Base-by-base conservation (phyloP, 495 filamentous ascomycete genomes). In the Lentithecium fluviatile region DNA sequence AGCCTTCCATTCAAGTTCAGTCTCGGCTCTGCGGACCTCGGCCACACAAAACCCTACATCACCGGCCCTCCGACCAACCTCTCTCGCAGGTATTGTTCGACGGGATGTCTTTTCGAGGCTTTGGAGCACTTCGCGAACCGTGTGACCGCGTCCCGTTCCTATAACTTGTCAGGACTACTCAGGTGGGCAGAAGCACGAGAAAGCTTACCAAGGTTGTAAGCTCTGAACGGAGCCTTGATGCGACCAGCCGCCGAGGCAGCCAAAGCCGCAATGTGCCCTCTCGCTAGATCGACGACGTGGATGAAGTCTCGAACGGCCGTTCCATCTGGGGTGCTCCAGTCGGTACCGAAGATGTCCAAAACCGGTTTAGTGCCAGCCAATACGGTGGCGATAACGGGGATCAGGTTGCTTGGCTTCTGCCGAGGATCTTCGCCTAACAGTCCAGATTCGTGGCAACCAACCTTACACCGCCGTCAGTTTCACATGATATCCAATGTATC, bases 401-500 rank as follows among this genome's bases (percentile, higher is more conserved):
- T 80, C 52, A 88, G 76, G 54, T 88, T 88, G 37, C 79, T 86
- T 5, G 85, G 82, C 25, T 74, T 78, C 53, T 80, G 79, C 52
- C 79, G 73, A n/a, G 84, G 83, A 68, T 84, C 82, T 70, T 88
- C 85, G 32, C 83, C 83, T n/a, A 88, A 72, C 3, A 85, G 69
- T 19, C 85, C 85, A 0, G 82, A 84, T 36, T 84, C 75, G 58
- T 88, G 81, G 68, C 82, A 87, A 5, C 85, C 84, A 26, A 85
- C 66, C 66, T 68, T 40, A 8, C 23, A 25, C 25, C 26, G 25
- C 49, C 57, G 48, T 43, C 32, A 64, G 23, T 40, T 6, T 17
- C 20, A 38, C 3, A 10, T 34, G n/a, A 15, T 19, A 10, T 15
- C 12, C 6, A 24, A 48, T 0, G n/a, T n/a, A 11, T 34, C 5